Base-by-base conservation (phyloP, 257 asterid species). In the Salvia splendens region DNA sequence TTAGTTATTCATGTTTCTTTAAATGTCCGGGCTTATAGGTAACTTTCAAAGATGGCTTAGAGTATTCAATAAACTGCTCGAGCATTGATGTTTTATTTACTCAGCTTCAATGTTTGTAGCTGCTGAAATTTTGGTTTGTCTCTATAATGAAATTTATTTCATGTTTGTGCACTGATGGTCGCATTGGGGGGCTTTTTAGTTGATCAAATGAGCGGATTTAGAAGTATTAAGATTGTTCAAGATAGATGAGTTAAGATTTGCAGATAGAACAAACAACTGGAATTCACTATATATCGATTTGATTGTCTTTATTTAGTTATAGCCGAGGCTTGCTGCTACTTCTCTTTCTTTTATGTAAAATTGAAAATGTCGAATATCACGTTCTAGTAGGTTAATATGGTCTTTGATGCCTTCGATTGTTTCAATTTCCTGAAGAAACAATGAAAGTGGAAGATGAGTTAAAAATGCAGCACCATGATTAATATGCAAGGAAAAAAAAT, bases 221-320 rank as follows among this genome's bases (percentile, higher is more conserved):
- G 6, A 69, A 33, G 41, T 5, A 20, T 20, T 20, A 20, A 17
- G 14, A 48, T 9, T 42, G 28, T 47, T 42, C 32, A 7, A 15
- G 48, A 47, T 15, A 33, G 52, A 57, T 68, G 66, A 2, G 56
- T 36, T 40, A 55, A 35, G 6, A 6, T 38, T 20, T 15, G n/a
- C 47, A 36, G 35, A 12, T 56, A n/a, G 38, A 20, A 17, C 16
- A 1, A 43, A 35, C 5, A 1, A 61, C 38, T 67, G 9, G 8
- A 47, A 8, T 65, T 59, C 24, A 12, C 20, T 46, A 24, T 63
- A 33, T 41, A 47, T 35, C 51, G 68, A 14, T 43, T 16, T 59
- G 42, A 47, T 30, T 55, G 49, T 51, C 67, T 56, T 58, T 64
- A 57, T 60, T 47, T 35, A 57, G 42, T 52, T 58, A 43, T 40